These are phyloP conservation scores for Cyclocybe aegerita DNA, from an alignment of 768 basidiomycete genomes.

Conservation along the genomic window DNA sequence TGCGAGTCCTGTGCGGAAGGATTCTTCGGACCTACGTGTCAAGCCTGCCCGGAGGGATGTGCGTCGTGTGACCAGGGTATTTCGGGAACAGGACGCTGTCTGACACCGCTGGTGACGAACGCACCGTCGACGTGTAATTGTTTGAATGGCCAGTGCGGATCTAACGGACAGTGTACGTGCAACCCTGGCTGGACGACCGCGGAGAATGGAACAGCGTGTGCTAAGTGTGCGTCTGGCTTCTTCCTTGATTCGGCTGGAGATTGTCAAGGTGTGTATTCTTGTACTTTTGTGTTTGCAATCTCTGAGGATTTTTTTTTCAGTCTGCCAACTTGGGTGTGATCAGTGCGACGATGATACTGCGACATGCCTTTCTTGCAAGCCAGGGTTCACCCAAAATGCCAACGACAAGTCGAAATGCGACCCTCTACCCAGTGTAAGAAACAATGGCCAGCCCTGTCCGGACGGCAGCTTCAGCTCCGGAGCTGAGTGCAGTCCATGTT, in stretches of 20 bases:
- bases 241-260: slow-evolving; percentile 69
- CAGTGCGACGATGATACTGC: slow-evolving; percentile 69
- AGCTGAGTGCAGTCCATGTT: slow-evolving; percentile 55
- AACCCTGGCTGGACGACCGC: slow-evolving; percentile 74
- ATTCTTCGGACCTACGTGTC: slow-evolving; percentile 75
- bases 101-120: slow-evolving; percentile 47
- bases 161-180: slow-evolving; percentile 72
- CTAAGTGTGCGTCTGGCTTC: slow-evolving; percentile 73
- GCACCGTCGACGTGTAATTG: slow-evolving; percentile 76
- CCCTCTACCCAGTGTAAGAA: slow-evolving; percentile 46
- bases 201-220: slow-evolving; percentile 73
- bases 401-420: slow-evolving; percentile 70
- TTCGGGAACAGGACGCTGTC: slow-evolving; percentile 73
- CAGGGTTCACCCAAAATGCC: slow-evolving; percentile 66
- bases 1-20: slow-evolving; percentile 78
- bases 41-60: slow-evolving; percentile 70
- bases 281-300: slow-evolving; percentile 2
- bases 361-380: slow-evolving; percentile 68
- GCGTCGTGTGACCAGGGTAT: slow-evolving; percentile 76
- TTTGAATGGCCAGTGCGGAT: slow-evolving; percentile 72
- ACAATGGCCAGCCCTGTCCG: slow-evolving; percentile 58
- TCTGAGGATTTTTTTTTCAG: slow-evolving; percentile 28
- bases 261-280: slow-evolving; percentile 57
- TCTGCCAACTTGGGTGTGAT: slow-evolving; percentile 73
- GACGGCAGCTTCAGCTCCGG: slow-evolving; percentile 61